phyloP scores from a whole-genome alignment of 305 asterid species.

The Caryopteris hybrid region DNA sequence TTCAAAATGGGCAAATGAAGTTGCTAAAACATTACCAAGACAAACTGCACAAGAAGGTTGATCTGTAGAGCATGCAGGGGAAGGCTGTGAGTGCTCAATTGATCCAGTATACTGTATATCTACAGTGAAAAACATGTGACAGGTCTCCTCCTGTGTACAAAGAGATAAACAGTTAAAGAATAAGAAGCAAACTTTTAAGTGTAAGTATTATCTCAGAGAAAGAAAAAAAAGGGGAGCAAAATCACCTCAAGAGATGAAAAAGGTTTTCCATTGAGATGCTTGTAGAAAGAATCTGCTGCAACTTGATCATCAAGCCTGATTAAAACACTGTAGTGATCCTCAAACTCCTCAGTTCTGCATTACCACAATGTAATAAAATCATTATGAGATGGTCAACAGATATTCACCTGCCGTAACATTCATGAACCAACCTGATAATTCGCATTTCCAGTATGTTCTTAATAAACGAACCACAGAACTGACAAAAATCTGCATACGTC shows the following conservation, averaged over 20 bases:
- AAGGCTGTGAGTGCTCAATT: slow-evolving; percentile 71
- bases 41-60: slow-evolving; percentile 93
- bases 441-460: slow-evolving; percentile 87
- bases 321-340: slow-evolving; percentile 72
- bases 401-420: background rate
- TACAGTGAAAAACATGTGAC: slow-evolving; percentile 61
- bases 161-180: slow-evolving; percentile 22
- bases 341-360: slow-evolving; percentile 77
- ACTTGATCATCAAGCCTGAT: slow-evolving; percentile 72
- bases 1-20: slow-evolving; percentile 10
- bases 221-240: slow-evolving; percentile 9
- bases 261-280: slow-evolving; percentile 60
- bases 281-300: slow-evolving; percentile 73
- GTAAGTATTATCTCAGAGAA: slow-evolving; percentile 8
- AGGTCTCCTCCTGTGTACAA: slow-evolving; percentile 59
- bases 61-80: slow-evolving; percentile 65
- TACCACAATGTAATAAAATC: slow-evolving; percentile 14
- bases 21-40: slow-evolving; percentile 55
- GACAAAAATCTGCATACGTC: slow-evolving; percentile 94
- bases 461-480: slow-evolving; percentile 87
- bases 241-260: slow-evolving; percentile 86
- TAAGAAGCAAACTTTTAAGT: background rate
- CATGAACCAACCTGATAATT: slow-evolving; percentile 64
- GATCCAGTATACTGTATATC: slow-evolving; percentile 90
- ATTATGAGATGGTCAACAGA: slow-evolving; percentile 11